phyloP scores from a whole-genome alignment of 768 basidiomycete genomes.

The Mycena latifolia region DNA sequence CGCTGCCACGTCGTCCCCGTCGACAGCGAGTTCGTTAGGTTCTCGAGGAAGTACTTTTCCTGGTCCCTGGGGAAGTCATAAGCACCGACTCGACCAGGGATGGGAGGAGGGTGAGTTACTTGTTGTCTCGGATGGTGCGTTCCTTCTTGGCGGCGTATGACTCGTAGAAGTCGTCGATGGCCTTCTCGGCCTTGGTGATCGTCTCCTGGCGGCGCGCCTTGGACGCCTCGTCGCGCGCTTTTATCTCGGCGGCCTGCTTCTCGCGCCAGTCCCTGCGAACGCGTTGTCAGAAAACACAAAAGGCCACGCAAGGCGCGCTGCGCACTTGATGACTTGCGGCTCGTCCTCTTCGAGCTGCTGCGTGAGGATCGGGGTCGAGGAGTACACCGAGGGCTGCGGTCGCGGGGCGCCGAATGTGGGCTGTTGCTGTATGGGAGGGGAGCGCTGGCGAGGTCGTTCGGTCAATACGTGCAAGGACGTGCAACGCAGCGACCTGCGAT shows the following conservation, averaged over 20 bases:
- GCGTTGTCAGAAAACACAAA: conserved; percentile 12
- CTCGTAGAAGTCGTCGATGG: conserved; percentile 93
- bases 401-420: conserved; percentile 74
- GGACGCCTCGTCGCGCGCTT: conserved; percentile 84
- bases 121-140: conserved; percentile 93
- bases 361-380: conserved; percentile 80
- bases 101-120: conserved; percentile 61
- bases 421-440: conserved; percentile 48
- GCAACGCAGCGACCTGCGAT: background rate
- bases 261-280: conserved; percentile 84
- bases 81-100: too few relatives aligned
- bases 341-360: conserved; percentile 82
- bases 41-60: conserved; percentile 83
- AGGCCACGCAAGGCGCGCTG: conserved; percentile 8
- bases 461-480: background rate
- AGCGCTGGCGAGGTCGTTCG: conserved; percentile 2
- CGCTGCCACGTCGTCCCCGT: conserved; percentile 97
- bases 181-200: conserved; percentile 84
- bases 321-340: conserved; percentile 88
- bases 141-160: conserved; percentile 91
- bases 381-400: conserved; percentile 77
- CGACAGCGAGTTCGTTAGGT: conserved; percentile 81
- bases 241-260: conserved; percentile 87
- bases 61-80: conserved; percentile 70
- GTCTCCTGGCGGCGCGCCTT: conserved; percentile 84